Base-by-base conservation (phyloP, 495 filamentous ascomycete species). In the Aspergillus sclerotioniger region DNA sequence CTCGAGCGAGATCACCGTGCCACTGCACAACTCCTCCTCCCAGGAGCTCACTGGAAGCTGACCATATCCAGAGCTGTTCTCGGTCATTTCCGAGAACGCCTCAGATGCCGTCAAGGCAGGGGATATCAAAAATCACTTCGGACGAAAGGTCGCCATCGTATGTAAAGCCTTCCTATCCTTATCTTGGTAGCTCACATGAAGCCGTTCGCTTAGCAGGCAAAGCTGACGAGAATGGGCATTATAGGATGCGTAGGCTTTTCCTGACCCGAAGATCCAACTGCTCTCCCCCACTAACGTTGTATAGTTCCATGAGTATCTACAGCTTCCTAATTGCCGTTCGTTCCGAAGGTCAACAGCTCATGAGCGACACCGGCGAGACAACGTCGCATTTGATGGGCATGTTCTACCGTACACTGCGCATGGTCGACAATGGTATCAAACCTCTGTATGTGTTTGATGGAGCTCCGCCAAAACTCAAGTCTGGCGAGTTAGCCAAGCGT, bases 361-460 rank as follows among this genome's bases (percentile, higher is more conserved):
- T 86, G 82, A 92, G 84, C 67, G 94, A 98, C 61, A 85, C 83
- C 41, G 94, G 94, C 62, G 92, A 97, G 62, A 98, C 94, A 1
- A 98, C 94, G 0, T 98, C 94, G 8, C 94, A 98, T 71, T 77
- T 98, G 17, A 96, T 98, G 93, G 94, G 94, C 62, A 92, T 98
- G 87, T 98, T 98, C 76, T 98, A 98, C 80, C 94, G 94, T 60
- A 98, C 94, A 1, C 82, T 98, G 2, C 90, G 94, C 64, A 97
- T 98, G 71, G 90, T 98, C 70, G 94, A 98, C 74, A 97, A 97
- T 65, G 94, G 94, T 53, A 97, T 98, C 75, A 98, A 98, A 67
- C 94, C 94, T 0, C 82, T 98, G 64, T 98, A 94, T 74, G 94
- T 98, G 46, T 98, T 98, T 71, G 94, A 98, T 67, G 94, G 94